phyloP scores from a whole-genome alignment of 1,139 yeast species.

The Diutina mesorugosa region DNA sequence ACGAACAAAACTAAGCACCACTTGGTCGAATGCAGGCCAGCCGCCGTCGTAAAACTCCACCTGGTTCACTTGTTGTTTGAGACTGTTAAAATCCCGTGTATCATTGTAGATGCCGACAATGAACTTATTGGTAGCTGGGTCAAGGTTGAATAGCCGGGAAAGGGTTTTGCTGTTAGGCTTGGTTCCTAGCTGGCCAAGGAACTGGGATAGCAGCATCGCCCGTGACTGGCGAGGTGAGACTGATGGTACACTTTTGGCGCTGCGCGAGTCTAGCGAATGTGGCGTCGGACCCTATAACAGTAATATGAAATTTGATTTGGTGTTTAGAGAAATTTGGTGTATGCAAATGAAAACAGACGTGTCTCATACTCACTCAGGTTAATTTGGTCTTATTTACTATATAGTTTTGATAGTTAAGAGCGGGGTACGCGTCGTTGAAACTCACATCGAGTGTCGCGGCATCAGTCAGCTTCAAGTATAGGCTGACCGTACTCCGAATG shows the following conservation, averaged over 20 bases:
- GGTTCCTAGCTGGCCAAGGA: not conserved
- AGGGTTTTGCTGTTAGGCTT: not conserved
- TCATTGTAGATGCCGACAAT: slow-evolving; percentile 6
- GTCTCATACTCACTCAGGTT: no score
- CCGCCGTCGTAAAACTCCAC: slow-evolving; percentile 19
- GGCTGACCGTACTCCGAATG: not conserved
- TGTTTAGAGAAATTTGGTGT: no score
- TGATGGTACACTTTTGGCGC: not conserved
- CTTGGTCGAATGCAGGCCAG: slow-evolving; percentile 39
- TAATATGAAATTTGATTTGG: no score
- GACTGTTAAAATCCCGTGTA: slow-evolving; percentile 4
- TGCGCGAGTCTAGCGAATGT: not conserved
- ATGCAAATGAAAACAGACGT: no score
- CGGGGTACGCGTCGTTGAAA: no score
- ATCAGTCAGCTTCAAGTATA: no score
- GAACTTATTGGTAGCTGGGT: slow-evolving; percentile 5
- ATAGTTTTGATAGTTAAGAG: no score
- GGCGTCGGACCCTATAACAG: not conserved
- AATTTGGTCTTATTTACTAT: no score
- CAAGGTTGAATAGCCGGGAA: slow-evolving; percentile 4
- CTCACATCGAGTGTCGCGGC: no score
- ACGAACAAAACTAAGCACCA: slow-evolving; percentile 36
- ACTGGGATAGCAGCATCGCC: not conserved
- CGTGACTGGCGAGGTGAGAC: not conserved
- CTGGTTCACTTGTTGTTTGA: slow-evolving; percentile 9